Conservation (phyloP, 2,329 filamentous ascomycete genomes). For the Neospermospora avenae region DNA sequence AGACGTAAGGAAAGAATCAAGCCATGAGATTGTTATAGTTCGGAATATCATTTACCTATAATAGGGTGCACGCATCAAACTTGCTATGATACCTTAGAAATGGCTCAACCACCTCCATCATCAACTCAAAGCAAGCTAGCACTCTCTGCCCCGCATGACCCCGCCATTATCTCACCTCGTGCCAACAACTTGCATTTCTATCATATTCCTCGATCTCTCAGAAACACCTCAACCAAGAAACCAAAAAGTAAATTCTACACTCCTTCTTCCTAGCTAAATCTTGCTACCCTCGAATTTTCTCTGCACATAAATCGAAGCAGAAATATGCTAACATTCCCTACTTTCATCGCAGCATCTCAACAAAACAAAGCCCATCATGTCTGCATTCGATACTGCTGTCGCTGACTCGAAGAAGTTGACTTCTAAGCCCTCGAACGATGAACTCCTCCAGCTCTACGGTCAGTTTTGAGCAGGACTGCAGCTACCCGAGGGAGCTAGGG, state of each 20-base stretch:
- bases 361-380: conserved; percentile 23
- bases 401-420: conserved; percentile 65
- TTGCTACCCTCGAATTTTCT: no score
- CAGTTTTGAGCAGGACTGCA: neutral
- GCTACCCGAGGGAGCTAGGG: no score
- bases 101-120: no score
- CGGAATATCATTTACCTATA: no score
- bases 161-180: neutral
- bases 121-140: neutral
- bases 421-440: conserved; percentile 59
- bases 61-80: no score
- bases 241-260: neutral
- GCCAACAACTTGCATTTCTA: neutral
- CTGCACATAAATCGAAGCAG: no score
- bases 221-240: neutral
- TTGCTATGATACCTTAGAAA: neutral
- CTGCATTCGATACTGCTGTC: conserved; percentile 53
- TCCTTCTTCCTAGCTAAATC: no score
- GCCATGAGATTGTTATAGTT: no score
- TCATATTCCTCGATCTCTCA: neutral
- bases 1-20: no score
- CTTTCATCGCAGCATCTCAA: conserved; percentile 1
- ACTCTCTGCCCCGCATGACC: neutral
- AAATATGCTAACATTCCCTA: neutral
- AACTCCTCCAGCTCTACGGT: conserved; percentile 51